phyloP scores from a whole-genome alignment of 257 asterid genomes.

The Capsicum pubescens region DNA sequence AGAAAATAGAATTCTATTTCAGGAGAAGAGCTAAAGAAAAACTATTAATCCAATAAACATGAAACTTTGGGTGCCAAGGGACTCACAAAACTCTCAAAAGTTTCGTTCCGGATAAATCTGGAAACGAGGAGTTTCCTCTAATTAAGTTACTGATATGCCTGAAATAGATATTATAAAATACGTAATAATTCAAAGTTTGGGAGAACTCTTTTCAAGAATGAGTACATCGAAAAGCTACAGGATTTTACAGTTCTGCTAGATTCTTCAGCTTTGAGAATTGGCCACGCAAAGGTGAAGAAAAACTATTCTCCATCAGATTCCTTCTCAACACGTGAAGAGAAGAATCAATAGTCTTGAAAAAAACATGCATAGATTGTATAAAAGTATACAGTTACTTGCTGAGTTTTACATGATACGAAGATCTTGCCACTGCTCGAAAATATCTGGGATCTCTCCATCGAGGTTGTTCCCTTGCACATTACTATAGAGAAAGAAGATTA shows the following conservation, averaged over 20 bases:
- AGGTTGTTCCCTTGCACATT: slow-evolving; percentile 20
- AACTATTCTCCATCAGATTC: background rate
- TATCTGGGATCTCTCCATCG: background rate
- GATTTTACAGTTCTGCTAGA: background rate
- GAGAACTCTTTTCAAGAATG: background rate
- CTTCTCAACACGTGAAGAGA: background rate
- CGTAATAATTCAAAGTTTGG: background rate
- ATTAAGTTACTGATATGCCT: background rate
- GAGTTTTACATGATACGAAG: background rate
- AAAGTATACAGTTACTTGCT: background rate
- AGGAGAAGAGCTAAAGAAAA: background rate
- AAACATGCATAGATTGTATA: slow-evolving; percentile 5
- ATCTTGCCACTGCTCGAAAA: background rate
- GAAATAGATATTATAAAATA: background rate
- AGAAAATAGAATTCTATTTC: background rate
- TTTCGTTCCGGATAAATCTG: background rate
- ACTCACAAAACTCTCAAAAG: background rate
- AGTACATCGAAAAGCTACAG: background rate
- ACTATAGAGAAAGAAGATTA: slow-evolving; percentile 8
- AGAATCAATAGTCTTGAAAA: background rate
- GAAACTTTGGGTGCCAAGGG: background rate
- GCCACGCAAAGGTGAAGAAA: background rate
- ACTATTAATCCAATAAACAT: background rate
- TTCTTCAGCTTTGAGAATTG: background rate
- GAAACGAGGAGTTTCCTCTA: background rate